A percentile compares a stretch with the other conserved stretches of the same genome.
Conservation (phyloP, 208 protist genomes). For the Leishmania martiniquensis region DNA sequence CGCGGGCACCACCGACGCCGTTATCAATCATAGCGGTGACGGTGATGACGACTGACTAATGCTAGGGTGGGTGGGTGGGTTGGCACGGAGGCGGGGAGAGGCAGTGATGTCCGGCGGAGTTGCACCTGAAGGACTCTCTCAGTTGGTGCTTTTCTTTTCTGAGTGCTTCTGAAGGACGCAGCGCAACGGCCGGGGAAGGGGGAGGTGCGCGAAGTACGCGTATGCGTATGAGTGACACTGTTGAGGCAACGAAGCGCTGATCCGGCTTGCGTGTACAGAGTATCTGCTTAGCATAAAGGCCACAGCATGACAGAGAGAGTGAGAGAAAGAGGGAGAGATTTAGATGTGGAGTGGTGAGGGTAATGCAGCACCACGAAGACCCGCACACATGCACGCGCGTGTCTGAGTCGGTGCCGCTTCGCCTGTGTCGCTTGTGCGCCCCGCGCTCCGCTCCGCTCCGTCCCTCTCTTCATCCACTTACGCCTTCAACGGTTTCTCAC, state of each 20-base stretch:
- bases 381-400: no score
- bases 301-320: background rate
- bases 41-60: no score
- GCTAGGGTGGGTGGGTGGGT: no score
- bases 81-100: background rate
- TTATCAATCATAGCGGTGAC: no score
- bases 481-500: constrained; percentile 34
- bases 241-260: background rate
- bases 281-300: background rate
- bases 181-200: no score
- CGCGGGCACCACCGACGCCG: no score
- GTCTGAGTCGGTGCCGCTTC: no score
- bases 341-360: background rate
- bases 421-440: background rate
- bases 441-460: background rate
- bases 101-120: no score
- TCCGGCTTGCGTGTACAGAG: background rate
- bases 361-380: background rate
- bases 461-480: constrained; percentile 1
- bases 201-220: background rate
- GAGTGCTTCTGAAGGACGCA: no score
- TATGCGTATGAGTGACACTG: background rate
- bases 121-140: no score
- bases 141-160: no score
- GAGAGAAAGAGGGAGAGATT: background rate